Evolutionary conservation across 148 eudicot genomes (phyloP), one percentile per base, ranked within the genome.

Genomic region (Silene latifolia): DNA sequence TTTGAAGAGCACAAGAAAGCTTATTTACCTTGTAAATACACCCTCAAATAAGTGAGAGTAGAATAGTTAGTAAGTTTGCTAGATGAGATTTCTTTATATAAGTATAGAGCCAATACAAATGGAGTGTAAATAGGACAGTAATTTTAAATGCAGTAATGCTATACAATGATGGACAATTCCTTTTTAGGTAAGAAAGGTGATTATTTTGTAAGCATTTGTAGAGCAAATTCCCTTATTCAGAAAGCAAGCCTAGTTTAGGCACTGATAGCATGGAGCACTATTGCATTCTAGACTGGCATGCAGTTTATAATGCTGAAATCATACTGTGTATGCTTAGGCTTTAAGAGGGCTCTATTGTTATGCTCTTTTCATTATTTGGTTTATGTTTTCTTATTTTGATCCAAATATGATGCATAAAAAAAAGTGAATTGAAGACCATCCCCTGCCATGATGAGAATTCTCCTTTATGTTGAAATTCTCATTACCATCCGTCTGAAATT

Each of bases 51-150:
- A 77, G 62, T 44, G 65, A 56, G 29, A 35, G 60, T 35, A 46
- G 14, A 60, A 71, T 71, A 54, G 48, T 53, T 63, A 2, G 9
- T 23, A 70, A 48, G 69, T 77, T n/a, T 1, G 44, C 4, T 48
- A 69, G 23, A 60, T 20, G 4, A 14, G 42, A 2, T 1, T 21
- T 39, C 59, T 29, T 71, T 77, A 77, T 77, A 77, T 77, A 71
- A 72, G 74, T 15, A 0, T 8, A 62, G 51, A 61, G 6, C 3
- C n/a, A 57, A 2, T 47, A 48, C 15, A 42, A 4, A 46, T 44
- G 24, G 29, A 57, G 4, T 48, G 29, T 7, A 44, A 12, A 46
- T 19, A 9, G 27, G 65, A 35, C 13, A 29, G 69, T 10, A 14
- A 66, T n/a, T 66, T 1, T 19, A 66, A 66, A 29, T 12, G 47